Base-by-base conservation (phyloP, 805 yeast species). In the Barnettozyma sucrosica region DNA sequence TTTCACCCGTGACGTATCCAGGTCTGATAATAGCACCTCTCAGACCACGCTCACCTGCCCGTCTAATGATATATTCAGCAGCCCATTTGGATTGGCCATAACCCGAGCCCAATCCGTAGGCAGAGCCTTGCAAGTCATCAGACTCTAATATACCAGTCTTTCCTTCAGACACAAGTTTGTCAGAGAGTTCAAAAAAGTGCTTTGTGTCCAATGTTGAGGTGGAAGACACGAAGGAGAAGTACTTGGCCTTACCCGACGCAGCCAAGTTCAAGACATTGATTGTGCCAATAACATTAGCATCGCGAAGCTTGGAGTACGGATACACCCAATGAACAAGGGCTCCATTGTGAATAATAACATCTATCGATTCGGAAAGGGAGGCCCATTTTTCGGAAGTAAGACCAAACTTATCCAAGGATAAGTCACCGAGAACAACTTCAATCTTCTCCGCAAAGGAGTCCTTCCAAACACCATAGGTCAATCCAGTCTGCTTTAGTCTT, bases 51-150 rank as follows among this genome's bases (percentile, higher is more conserved):
- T 77, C 76, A 39, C 97, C 98, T 7, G 99, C 99, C 47, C 75
- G 74, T 63, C 98, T 80, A 51, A 89, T 81, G 41, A 93, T 73
- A 57, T 86, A 80, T 69, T 93, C 99, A 24, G 97, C 95, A 33
- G 89, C 89, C 99, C 99, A 93, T 66, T 93, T 93, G 55, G 93
- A 79, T 70, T 95, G 99, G 41, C 99, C 99, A 63, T 93, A 93
- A 16, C 99, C 99, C 50, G 83, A 85, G 24, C 89, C 85, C 49
- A 93, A 74, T 1, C 97, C 97, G 5, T 67, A 63, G 18, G 87
- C 74, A 2, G 98, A 86, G 1, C 97, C 97, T 57, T 72, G 66
- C 55, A 93, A 74, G 56, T 83, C 85, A 65, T 93, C 99, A 6
- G 82, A 67, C 66, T 93, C 99, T 14, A 79, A 76, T 51, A 93